These are phyloP conservation scores for Exsudoporus frostii DNA, from an alignment of 768 basidiomycete genomes.

Conservation along the genomic window DNA sequence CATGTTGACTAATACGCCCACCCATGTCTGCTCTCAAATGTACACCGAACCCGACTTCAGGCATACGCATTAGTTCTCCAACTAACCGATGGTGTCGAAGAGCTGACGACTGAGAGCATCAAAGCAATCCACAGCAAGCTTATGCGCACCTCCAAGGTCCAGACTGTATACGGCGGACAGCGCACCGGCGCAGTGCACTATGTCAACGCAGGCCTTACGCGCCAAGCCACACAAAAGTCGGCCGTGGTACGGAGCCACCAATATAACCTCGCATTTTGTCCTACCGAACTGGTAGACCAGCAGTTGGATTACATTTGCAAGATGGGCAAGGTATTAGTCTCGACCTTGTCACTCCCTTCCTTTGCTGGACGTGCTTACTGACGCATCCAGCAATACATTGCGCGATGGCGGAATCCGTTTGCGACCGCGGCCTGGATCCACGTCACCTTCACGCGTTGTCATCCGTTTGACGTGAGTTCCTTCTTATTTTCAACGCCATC, in stretches of 20 bases:
- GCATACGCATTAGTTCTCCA: conserved; percentile 25
- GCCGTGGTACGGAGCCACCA: conserved; percentile 32
- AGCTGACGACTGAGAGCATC: conserved; percentile 27
- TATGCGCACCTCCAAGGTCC: conserved; percentile 32
- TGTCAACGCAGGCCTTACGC: conserved; percentile 30
- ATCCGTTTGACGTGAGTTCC: conserved; percentile 32
- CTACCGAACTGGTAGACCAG: conserved; percentile 29
- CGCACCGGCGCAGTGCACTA: conserved; percentile 19
- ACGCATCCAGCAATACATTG: conserved; percentile 32
- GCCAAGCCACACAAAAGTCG: conserved; percentile 27
- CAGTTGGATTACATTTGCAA: conserved; percentile 35
- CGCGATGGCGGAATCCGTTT: conserved; percentile 36
- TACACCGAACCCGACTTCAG: conserved; percentile 5
- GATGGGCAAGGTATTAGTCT: conserved; percentile 31
- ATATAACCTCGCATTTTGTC: conserved; percentile 34
- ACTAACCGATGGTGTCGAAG: conserved; percentile 24
- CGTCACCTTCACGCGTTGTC: conserved; percentile 33
- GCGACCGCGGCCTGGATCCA: conserved; percentile 37
- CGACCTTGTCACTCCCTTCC: background rate
- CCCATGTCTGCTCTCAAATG: background rate
- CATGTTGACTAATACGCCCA: background rate
- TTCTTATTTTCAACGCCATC: background rate
- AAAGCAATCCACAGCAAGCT: conserved; percentile 29
- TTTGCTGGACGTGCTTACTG: background rate
- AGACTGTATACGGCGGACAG: conserved; percentile 14